Evolutionary conservation across 257 asterid species (phyloP), one percentile per base, ranked within the genome.

Genomic region (Ophiorrhiza pumila): DNA sequence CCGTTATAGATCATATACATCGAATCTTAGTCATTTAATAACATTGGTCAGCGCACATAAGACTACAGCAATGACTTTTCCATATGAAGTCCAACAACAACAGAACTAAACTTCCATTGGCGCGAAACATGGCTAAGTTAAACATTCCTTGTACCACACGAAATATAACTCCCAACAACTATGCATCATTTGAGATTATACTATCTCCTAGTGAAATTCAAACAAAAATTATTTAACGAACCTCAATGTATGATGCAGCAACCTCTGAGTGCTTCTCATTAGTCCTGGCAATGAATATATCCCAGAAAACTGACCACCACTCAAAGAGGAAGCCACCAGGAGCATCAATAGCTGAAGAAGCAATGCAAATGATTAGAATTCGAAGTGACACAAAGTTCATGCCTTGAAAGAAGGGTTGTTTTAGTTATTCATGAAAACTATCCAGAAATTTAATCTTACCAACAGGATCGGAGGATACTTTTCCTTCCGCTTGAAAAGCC

Each of bases 221-320:
- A 13, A 57, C 11, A 35, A 45, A 37, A 34, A 52, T 29, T 7
- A 42, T 20, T 71, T 56, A 60, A 77, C 84, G 39, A 71, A 95
- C 99, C 99, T 95, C 99, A 31, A 95, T 95, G 77, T 95, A 95
- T n/a, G 99, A 92, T 6, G 98, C 98, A 75, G 99, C 98, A 75
- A 95, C 97, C 69, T 95, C 99, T 3, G 99, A 95, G 78, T 95
- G 99, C 86, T 95, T 95, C 79, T 95, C 99, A 76, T 95, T 95
- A 46, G 98, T 95, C 90, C 99, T 82, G 34, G 98, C 99, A 68
- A 95, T 95, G 55, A 95, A 95, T 78, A 95, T 95, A 82, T 95
- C 99, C 99, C 99, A 95, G 74, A 95, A 95, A 37, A 95, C 99
- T 0, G 99, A 95, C 99, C 99, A 95, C 98, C 99, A 95, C 72